Conservation (phyloP, 1,284 basidiomycete genomes). For the Ceratobasidium sp. region DNA sequence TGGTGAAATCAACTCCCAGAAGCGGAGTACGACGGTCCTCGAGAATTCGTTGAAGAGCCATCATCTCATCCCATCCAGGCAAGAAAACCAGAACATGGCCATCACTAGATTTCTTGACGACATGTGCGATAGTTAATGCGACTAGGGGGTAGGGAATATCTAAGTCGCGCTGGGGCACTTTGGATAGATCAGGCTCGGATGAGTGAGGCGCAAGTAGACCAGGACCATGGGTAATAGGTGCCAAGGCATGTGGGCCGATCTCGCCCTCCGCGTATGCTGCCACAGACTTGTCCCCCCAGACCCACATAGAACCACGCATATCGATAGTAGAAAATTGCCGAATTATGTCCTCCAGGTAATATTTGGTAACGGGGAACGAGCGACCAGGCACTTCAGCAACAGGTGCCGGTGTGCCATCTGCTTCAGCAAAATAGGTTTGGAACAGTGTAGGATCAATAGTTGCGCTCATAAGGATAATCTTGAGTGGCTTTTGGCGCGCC, state of each 20-base stretch:
- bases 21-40: conserved; percentile 62
- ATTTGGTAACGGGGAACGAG: conserved; percentile 86
- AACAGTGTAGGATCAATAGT: conserved; percentile 93
- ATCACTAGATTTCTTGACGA: conserved; percentile 77
- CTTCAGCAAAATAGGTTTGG: conserved; percentile 84
- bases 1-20: conserved; percentile 70
- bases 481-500: conserved; percentile 79
- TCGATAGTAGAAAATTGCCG: conserved; percentile 50
- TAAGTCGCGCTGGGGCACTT: conserved; percentile 67
- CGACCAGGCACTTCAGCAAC: conserved; percentile 92
- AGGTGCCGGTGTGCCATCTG: conserved; percentile 70
- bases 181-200: conserved; percentile 5
- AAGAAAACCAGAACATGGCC: conserved; percentile 94
- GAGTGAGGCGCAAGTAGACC: conserved; percentile 45
- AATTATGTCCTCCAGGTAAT: conserved; percentile 85
- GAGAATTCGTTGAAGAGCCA: conserved; percentile 77
- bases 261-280: conserved; percentile 81
- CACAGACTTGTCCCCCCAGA: conserved; percentile 81
- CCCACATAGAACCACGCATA: conserved; percentile 64
- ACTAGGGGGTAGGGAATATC: conserved; percentile 88
- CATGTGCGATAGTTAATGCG: conserved; percentile 84
- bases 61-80: conserved; percentile 94
- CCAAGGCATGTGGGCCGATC: conserved; percentile 59
- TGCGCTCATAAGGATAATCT: conserved; percentile 94
- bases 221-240: conserved; percentile 50